Percentiles rank a stretch among this genome's conserved stretches.
phyloP scores from a whole-genome alignment of 2,329 filamentous ascomycete genomes.

The Zymoseptoria crescenta region DNA sequence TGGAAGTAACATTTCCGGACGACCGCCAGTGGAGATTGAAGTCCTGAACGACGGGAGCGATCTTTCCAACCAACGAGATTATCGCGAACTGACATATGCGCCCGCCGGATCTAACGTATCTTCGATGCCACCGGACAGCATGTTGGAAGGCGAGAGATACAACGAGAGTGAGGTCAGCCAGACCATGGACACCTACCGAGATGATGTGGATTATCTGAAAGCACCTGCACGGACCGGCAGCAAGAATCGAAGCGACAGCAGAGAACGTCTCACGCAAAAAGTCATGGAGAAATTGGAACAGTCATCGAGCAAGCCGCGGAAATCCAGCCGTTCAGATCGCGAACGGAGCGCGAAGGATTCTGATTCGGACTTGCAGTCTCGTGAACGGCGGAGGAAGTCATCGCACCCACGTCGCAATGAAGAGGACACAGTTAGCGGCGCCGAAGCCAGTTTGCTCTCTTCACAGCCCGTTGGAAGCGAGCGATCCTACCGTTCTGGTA shows the following conservation, averaged over 20 bases:
- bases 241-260: conserved; percentile 56
- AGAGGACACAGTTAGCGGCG: conserved; percentile 44
- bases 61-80: conserved; percentile 45
- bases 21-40: conserved; percentile 78
- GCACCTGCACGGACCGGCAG: conserved; percentile 45
- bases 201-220: conserved; percentile 39
- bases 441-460: conserved; percentile 56
- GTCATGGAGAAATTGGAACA: conserved; percentile 59
- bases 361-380: conserved; percentile 25
- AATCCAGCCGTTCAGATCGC: conserved; percentile 21
- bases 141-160: conserved; percentile 50
- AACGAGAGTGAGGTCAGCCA: conserved; percentile 44
- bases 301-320: conserved; percentile 38
- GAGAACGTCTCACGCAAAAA: conserved; percentile 59
- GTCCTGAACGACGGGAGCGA: conserved; percentile 64
- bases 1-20: conserved; percentile 64
- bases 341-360: conserved; percentile 29
- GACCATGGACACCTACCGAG: conserved; percentile 32
- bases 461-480: conserved; percentile 49
- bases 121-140: conserved; percentile 65
- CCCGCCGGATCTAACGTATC: conserved; percentile 77
- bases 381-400: conserved; percentile 26
- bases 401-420: conserved; percentile 47
- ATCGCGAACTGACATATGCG: conserved; percentile 56
- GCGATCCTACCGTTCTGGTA: conserved; percentile 52